phyloP scores from a whole-genome alignment of 805 yeast genomes.

The Komagataella ulmi region DNA sequence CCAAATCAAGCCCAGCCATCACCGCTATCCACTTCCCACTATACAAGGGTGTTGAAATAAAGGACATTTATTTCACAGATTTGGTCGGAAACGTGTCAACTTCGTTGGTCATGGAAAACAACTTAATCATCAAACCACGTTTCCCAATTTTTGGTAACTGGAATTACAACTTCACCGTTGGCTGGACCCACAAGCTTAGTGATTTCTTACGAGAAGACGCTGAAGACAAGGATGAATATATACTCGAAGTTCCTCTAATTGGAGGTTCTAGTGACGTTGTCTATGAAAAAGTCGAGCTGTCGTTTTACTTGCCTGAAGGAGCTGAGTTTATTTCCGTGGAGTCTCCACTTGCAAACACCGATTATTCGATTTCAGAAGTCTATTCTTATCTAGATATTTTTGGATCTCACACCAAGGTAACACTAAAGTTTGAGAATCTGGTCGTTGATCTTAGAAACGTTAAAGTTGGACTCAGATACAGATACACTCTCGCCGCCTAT shows the following conservation, averaged over 20 bases:
- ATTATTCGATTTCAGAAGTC: conserved; percentile 14
- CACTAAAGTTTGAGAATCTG: conserved; percentile 44
- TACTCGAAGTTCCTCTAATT: conserved; percentile 57
- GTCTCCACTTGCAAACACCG: conserved; percentile 35
- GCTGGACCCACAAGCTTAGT: conserved; percentile 64
- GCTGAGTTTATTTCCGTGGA: conserved; percentile 45
- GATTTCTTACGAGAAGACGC: conserved; percentile 32
- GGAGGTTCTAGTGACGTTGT: conserved; percentile 60
- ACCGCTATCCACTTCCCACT: conserved; percentile 46
- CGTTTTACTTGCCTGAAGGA: conserved; percentile 78
- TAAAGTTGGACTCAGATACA: conserved; percentile 49
- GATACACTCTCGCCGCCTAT: conserved; percentile 37
- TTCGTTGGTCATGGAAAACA: conserved; percentile 28
- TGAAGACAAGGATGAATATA: conserved; percentile 31
- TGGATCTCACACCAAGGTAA: conserved; percentile 66
- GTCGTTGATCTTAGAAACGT: conserved; percentile 53
- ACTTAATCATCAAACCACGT: conserved; percentile 63
- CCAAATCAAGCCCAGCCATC: conserved; percentile 44
- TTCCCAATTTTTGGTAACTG: conserved; percentile 95
- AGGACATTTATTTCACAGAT: conserved; percentile 75
- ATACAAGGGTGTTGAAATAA: conserved; percentile 24
- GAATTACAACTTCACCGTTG: conserved; percentile 89
- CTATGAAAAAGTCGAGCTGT: conserved; percentile 45
- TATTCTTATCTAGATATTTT: conserved; percentile 59
- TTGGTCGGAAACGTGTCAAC: conserved; percentile 91